phyloP scores from a whole-genome alignment of 23 red algal species.

The Chondrus crispus region DNA sequence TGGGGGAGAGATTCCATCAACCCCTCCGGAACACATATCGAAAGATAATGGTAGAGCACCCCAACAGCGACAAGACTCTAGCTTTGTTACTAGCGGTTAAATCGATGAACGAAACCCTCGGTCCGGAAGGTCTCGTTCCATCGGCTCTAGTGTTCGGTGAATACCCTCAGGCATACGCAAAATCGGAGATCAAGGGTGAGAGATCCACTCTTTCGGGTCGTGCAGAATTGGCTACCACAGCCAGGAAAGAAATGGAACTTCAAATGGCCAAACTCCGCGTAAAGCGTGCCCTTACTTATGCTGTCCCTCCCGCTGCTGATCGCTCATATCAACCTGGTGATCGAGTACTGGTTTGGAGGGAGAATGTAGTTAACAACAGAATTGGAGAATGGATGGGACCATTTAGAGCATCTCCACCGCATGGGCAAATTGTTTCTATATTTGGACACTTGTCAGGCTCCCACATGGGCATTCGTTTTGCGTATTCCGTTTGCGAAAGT shows the following conservation, averaged over 20 bases:
- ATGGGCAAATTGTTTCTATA: too few relatives aligned
- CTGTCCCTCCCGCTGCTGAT: neutral
- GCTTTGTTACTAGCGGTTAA: conserved; percentile 2
- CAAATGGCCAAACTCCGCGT: neutral
- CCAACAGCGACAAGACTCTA: neutral
- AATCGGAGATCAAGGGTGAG: neutral
- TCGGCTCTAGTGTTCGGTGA: neutral
- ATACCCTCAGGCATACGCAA: neutral
- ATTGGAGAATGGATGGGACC: conserved; percentile 38
- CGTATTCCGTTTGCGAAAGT: too few relatives aligned
- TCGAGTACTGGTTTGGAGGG: conserved; percentile 4
- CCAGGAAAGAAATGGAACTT: neutral
- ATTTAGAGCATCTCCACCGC: too few relatives aligned
- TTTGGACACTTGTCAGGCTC: too few relatives aligned
- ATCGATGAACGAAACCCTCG: conserved; percentile 1
- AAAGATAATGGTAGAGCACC: neutral
- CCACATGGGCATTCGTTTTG: too few relatives aligned
- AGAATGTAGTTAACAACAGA: conserved; percentile 19
- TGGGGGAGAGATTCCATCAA: conserved; percentile 15
- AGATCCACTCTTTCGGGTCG: neutral
- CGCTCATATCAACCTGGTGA: neutral
- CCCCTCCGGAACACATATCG: neutral
- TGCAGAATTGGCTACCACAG: neutral
- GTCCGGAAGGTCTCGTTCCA: neutral
- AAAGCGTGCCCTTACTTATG: neutral